These are phyloP conservation scores for Tolypocladium tundrense DNA, from an alignment of 2,329 filamentous ascomycete genomes.

Conservation along the genomic window DNA sequence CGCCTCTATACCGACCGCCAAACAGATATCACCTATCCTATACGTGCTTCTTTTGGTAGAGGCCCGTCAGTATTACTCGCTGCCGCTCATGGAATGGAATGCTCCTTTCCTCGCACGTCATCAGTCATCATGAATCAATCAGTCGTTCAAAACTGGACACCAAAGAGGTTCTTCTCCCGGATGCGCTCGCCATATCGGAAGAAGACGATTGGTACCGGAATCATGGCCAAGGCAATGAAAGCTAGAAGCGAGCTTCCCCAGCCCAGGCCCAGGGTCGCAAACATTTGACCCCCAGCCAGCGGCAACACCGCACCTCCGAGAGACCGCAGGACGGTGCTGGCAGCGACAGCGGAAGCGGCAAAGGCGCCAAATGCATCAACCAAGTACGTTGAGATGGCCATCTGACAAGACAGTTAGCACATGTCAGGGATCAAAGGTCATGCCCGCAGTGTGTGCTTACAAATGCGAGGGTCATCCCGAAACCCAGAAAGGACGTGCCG, in stretches of 20 bases:
- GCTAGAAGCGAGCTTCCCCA: conserved; percentile 32
- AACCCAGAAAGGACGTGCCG: conserved; percentile 34
- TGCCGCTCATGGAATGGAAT: not conserved
- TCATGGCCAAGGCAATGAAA: conserved; percentile 25
- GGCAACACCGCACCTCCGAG: conserved; percentile 27
- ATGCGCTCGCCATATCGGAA: conserved; percentile 26
- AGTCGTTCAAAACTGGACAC: conserved; percentile 9
- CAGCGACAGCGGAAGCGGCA: conserved; percentile 29
- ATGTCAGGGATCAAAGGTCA: not conserved
- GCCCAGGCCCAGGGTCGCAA: conserved; percentile 25
- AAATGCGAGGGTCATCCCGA: conserved; percentile 31
- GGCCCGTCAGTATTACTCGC: not conserved
- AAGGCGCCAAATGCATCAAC: conserved; percentile 39
- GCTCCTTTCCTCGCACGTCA: too few species aligned
- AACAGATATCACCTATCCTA: not conserved
- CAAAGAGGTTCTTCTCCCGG: conserved; percentile 19
- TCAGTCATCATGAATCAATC: too few species aligned
- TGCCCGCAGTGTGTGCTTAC: conserved; percentile 16
- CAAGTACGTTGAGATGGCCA: conserved; percentile 49
- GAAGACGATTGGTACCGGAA: conserved; percentile 27
- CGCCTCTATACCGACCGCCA: not conserved
- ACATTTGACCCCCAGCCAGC: conserved; percentile 27
- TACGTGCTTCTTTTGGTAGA: too few species aligned
- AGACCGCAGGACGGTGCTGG: conserved; percentile 25
- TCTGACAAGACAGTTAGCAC: conserved; percentile 25